phyloP scores from a whole-genome alignment of 176 grass and related monocot genomes.

The Bolboschoenus planiculmis region DNA sequence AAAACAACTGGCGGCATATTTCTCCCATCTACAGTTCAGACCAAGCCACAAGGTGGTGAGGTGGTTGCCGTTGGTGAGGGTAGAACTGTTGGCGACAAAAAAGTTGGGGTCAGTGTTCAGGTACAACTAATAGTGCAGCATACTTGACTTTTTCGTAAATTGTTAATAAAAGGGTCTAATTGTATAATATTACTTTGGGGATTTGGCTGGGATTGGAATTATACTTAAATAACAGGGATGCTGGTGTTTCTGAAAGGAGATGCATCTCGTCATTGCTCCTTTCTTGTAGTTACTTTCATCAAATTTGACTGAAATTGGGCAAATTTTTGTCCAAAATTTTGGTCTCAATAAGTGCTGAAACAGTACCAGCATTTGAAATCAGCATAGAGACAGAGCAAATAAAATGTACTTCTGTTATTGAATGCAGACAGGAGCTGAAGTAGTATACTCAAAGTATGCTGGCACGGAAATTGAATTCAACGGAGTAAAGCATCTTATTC shows the following conservation, averaged over 20 bases:
- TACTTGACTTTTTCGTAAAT: background rate
- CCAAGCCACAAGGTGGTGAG: slow-evolving; percentile 65
- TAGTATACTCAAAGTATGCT: slow-evolving; percentile 73
- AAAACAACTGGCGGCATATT: slow-evolving; percentile 78
- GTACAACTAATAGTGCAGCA: slow-evolving; percentile 12
- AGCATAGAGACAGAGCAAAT: background rate
- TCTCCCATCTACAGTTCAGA: slow-evolving; percentile 60
- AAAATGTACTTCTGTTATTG: background rate
- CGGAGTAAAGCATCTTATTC: slow-evolving; percentile 57
- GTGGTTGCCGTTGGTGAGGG: slow-evolving; percentile 71
- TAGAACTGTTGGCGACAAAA: slow-evolving; percentile 46
- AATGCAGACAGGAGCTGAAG: slow-evolving; percentile 46
- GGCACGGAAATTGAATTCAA: slow-evolving; percentile 86
- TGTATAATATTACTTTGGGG: background rate
- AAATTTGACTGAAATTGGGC: background rate
- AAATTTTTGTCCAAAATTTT: background rate
- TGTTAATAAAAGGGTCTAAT: background rate
- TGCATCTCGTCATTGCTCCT: background rate
- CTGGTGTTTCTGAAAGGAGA: background rate
- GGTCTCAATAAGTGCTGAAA: background rate
- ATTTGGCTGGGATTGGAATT: background rate
- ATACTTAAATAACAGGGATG: background rate
- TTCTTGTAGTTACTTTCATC: background rate
- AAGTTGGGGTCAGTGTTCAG: slow-evolving; percentile 53
- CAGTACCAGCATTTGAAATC: background rate